A percentile compares a stretch with the other conserved stretches of the same genome.
Conservation (phyloP, 768 basidiomycete genomes). For the Suillus luteus region DNA sequence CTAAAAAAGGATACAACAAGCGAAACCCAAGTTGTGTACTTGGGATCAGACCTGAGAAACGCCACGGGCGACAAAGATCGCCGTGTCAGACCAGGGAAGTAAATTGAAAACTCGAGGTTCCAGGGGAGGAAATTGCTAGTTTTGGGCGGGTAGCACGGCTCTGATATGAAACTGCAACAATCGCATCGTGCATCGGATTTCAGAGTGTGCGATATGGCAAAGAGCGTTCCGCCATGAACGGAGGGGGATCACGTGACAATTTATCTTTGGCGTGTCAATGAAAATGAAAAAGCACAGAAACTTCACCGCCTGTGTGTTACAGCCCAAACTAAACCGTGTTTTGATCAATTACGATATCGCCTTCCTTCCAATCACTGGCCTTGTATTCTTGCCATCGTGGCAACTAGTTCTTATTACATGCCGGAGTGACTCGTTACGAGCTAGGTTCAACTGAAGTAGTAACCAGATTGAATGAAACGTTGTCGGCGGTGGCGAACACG, state of each 20-base stretch:
- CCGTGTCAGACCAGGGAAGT: constrained; percentile 26
- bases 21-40: constrained; percentile 19
- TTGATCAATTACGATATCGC: constrained; percentile 1
- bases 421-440: constrained; percentile 3
- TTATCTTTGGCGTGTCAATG: constrained; percentile 14
- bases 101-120: constrained; percentile 13
- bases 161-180: constrained; percentile 15
- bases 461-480: constrained; percentile 1
- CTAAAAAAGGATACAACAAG: constrained; percentile 28
- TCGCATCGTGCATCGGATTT: constrained; percentile 1
- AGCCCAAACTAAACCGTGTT: background rate
- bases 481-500: background rate
- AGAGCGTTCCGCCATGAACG: constrained; percentile 24
- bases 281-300: background rate
- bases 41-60: constrained; percentile 27
- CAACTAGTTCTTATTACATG: background rate
- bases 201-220: constrained; percentile 14
- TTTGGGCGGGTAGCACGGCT: constrained; percentile 27
- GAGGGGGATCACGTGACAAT: constrained; percentile 15
- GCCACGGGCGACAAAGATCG: constrained; percentile 22
- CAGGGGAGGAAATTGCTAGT: constrained; percentile 21
- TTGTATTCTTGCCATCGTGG: constrained; percentile 6
- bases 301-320: constrained; percentile 19
- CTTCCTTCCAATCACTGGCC: background rate
- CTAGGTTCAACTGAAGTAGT: background rate